These are phyloP conservation scores for Avena atlantica DNA, from an alignment of 176 grass and related monocot species.

Conservation along the genomic window DNA sequence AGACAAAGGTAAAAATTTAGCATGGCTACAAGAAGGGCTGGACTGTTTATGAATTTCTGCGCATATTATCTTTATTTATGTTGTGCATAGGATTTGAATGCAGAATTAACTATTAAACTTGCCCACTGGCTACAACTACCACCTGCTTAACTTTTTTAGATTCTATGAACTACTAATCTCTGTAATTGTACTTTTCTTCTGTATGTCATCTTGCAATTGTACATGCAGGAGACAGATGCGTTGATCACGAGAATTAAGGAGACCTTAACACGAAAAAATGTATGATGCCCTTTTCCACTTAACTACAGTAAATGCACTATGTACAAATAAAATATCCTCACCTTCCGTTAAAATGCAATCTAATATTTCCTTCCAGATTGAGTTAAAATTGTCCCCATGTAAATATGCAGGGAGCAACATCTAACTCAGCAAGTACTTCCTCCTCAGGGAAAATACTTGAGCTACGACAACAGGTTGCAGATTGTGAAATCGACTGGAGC, in stretches of 20 bases:
- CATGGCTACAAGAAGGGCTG: not conserved
- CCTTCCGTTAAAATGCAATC: not conserved
- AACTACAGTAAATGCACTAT: not conserved
- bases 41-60: not conserved
- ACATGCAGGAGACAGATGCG: slow-evolving; percentile 67
- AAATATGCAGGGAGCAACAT: slow-evolving; percentile 53
- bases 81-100: not conserved
- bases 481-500: slow-evolving; percentile 66
- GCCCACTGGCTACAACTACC: not conserved
- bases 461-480: slow-evolving; percentile 51
- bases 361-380: not conserved
- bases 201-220: slow-evolving; percentile 40
- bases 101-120: not conserved
- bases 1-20: slow-evolving; percentile 55
- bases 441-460: slow-evolving; percentile 53
- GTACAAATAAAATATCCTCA: too few relatives aligned
- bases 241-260: slow-evolving; percentile 63
- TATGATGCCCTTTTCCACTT: slow-evolving; percentile 37
- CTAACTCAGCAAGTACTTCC: slow-evolving; percentile 61
- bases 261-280: slow-evolving; percentile 56
- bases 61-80: not conserved
- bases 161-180: slow-evolving; percentile 3
- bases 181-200: not conserved
- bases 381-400: slow-evolving; percentile 10
- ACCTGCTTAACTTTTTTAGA: not conserved